Percentiles rank a stretch among this genome's conserved stretches.
phyloP scores from a whole-genome alignment of 805 yeast genomes.

The Cephaloascus albidus region DNA sequence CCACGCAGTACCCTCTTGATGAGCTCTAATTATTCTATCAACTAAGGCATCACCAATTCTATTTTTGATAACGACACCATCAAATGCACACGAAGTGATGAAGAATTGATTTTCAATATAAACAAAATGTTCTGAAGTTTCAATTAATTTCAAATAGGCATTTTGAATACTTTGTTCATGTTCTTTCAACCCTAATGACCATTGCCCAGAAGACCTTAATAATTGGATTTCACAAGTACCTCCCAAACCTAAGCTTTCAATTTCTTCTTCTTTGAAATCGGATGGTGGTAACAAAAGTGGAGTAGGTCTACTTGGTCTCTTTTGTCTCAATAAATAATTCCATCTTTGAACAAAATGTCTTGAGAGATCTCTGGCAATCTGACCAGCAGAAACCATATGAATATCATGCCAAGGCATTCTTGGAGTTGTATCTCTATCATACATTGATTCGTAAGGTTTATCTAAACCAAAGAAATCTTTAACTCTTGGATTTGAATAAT shows the following conservation, averaged over 20 bases:
- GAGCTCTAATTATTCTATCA: constrained; percentile 89
- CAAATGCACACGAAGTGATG: constrained; percentile 79
- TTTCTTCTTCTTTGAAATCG: constrained; percentile 69
- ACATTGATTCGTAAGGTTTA: constrained; percentile 86
- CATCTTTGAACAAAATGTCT: constrained; percentile 96
- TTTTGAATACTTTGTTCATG: constrained; percentile 86
- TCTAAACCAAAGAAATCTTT: constrained; percentile 77
- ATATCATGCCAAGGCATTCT: constrained; percentile 99
- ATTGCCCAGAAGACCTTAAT: constrained; percentile 78
- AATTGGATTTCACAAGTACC: constrained; percentile 93
- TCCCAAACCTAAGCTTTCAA: constrained; percentile 45
- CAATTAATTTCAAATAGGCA: constrained; percentile 86
- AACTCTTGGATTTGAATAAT: constrained; percentile 91
- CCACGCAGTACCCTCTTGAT: constrained; percentile 71
- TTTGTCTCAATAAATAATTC: constrained; percentile 89
- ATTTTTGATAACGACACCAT: constrained; percentile 77
- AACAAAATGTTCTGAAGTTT: constrained; percentile 84
- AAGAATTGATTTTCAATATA: constrained; percentile 96
- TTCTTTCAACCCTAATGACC: constrained; percentile 87
- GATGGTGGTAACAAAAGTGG: constrained; percentile 91
- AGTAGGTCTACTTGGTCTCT: constrained; percentile 88
- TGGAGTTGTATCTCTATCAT: constrained; percentile 70
- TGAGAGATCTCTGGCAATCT: constrained; percentile 84
- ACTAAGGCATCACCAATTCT: constrained; percentile 94
- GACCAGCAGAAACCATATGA: constrained; percentile 92